Base-by-base conservation (phyloP, 495 filamentous ascomycete genomes). In the Penicillium coffeae region DNA sequence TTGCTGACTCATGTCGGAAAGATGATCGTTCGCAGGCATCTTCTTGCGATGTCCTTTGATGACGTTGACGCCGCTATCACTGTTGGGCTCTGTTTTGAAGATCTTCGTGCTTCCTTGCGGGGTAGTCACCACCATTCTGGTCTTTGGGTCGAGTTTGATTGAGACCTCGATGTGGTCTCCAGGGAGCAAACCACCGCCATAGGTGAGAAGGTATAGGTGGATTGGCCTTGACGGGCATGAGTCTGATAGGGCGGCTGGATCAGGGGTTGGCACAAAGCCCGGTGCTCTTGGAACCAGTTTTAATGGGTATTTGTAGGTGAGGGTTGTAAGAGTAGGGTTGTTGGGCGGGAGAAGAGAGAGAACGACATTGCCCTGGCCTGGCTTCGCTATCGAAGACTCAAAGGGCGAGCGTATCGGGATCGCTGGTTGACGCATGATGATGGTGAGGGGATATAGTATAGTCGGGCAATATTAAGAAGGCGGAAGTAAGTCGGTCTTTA, bases 31-130 rank as follows among this genome's bases (percentile, higher is more conserved):
- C 20, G 50, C 51, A 15, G 60, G 58, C 47, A 55, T 55, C 46
- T 59, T 51, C 21, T 56, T 52, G 33, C 65, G 57, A 18, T 61
- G 61, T 10, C 64, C 58, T 42, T 63, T 67, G 48, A 63, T 64
- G 8, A 62, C 55, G 37, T 54, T 56, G 38, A 53, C 50, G 20
- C 40, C 45, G 22, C 48, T 53, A 27, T 38, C 51, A 47, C 21
- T 50, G 75, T 68, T 36, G 64, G 69, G 63, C 8, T 79, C 70
- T 3, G 88, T 84, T 55, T 88, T 89, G 79, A 94, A 98, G 63
- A 98, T 83, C 70, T 96, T 97, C 38, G 93, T 97, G 73, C 87
- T 88, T 32, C 93, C 93, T 72, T 97, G 93, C 13, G 72, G 72
- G 0, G 93, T 97, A 33, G 90, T 88, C 15, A 96, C 80, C 35